Base-by-base conservation (phyloP, 129 eudicot genomes). In the Pittosporum tobira region DNA sequence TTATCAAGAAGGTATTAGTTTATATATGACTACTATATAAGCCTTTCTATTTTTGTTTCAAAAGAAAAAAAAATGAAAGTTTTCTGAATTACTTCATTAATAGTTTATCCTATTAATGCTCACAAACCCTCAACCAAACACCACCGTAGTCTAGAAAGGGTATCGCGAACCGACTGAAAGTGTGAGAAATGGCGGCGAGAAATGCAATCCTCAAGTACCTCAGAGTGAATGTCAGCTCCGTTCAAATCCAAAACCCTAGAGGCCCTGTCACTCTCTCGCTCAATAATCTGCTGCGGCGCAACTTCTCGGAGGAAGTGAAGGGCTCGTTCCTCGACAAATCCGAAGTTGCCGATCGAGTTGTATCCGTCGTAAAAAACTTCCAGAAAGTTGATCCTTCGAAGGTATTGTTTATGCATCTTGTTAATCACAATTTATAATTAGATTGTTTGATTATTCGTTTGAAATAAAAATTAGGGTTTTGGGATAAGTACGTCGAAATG, bases 311-410 rank as follows among this genome's bases (percentile, higher is more conserved):
- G 59, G 96, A 86, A 49, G 96, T 78, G 16, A 77, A 67, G 34
- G 99, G 99, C 31, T 19, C 96, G 1, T 91, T 91, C 65, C 96
- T 91, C 71, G 94, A 91, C 52, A 91, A 87, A 56, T 72, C 94
- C 2, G 99, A 87, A 77, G 99, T 91, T 69, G 72, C 81, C 53
- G 99, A 91, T 64, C 99, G 99, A 15, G 94, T 91, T 49, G 56
- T 91, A 38, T 20, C 46, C 4, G 84, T 83, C 63, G 90, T 86
- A 3, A 87, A 91, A 70, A 83, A 83, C 65, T 91, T 83, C 70
- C 94, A 86, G 81, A 91, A 87, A 81, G 77, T 87, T 28, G 99
- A 91, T 37, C 99, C 99, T 6, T 76, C 88, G 13, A 91, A 91
- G 99, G 99, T 91, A 69, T 9, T 8, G 10, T 11, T 38, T 49